Conservation (phyloP, 2,329 filamentous ascomycete genomes). For the Gaeumannomyces tritici region DNA sequence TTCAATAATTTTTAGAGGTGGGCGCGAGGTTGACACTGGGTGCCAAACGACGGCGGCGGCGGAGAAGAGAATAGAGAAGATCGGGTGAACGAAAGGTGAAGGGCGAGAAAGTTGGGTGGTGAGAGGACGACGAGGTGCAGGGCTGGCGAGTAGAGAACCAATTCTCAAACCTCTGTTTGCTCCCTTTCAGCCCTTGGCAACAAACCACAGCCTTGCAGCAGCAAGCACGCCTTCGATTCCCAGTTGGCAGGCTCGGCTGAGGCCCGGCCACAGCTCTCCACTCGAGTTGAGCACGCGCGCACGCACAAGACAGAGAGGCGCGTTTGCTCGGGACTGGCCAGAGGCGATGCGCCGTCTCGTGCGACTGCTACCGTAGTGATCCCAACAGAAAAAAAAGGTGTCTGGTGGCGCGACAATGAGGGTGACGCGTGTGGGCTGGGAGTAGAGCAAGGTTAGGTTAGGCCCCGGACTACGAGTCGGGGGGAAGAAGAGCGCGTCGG, state of each 20-base stretch:
- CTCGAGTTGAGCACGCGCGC: too few species aligned
- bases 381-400: background rate
- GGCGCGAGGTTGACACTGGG: background rate
- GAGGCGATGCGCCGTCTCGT: background rate
- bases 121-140: constrained; percentile 4
- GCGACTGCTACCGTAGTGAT: background rate
- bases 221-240: background rate
- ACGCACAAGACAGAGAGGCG: background rate
- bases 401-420: background rate
- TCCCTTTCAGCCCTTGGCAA: constrained; percentile 5
- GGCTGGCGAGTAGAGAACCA: constrained; percentile 11
- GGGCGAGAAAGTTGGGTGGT: constrained; percentile 4
- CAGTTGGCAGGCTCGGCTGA: constrained; percentile 4
- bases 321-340: background rate
- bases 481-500: background rate
- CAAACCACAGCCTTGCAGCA: constrained; percentile 4
- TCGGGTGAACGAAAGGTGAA: constrained; percentile 3
- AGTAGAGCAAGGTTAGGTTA: background rate
- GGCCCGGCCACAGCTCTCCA: constrained; percentile 4
- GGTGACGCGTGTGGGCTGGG: background rate
- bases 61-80: background rate
- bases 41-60: background rate
- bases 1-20: background rate
- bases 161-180: constrained; percentile 13
- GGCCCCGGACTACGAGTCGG: background rate